A percentile compares a stretch with the other conserved stretches of the same genome.
Evolutionary conservation across 179 eudicot species (phyloP).

Genomic region (Spergularia azorica): DNA sequence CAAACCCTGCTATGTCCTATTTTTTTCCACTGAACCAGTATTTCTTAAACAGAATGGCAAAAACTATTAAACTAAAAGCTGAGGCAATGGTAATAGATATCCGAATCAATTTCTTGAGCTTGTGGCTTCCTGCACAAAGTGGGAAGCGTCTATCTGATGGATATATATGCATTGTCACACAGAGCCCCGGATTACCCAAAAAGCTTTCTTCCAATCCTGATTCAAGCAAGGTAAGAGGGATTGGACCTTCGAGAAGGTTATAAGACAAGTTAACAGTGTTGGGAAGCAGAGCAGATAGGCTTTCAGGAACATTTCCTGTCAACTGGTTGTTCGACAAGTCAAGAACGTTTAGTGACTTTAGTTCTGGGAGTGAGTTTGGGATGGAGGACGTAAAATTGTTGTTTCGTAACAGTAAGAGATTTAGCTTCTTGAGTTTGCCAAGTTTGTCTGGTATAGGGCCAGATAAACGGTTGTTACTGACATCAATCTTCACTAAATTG

Average conservation of each 20-base stretch:
- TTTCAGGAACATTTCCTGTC: conserved; percentile 58
- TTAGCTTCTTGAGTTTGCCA: conserved; percentile 55
- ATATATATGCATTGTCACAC: conserved; percentile 37
- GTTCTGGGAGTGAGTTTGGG: conserved; percentile 59
- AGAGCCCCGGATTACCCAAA: conserved; percentile 65
- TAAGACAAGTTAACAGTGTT: conserved; percentile 72
- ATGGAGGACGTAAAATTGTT: conserved; percentile 69
- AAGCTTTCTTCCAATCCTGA: conserved; percentile 64
- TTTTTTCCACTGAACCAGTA: too few relatives aligned
- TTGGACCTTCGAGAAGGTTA: conserved; percentile 68
- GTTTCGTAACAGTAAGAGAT: conserved; percentile 52
- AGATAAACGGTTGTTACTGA: conserved; percentile 63
- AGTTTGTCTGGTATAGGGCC: conserved; percentile 75
- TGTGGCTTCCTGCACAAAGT: conserved; percentile 34
- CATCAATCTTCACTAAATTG: conserved; percentile 69
- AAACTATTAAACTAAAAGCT: conserved; percentile 39
- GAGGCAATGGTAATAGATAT: conserved; percentile 50
- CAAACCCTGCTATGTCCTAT: too few relatives aligned
- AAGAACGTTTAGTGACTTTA: conserved; percentile 57
- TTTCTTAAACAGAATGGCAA: conserved; percentile 39
- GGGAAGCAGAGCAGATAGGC: conserved; percentile 53
- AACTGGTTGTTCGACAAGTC: conserved; percentile 67
- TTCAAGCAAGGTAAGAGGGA: conserved; percentile 57
- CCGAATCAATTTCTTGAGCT: conserved; percentile 34
- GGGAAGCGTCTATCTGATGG: conserved; percentile 45